These are phyloP conservation scores for Marsdenia floribunda DNA, from an alignment of 257 asterid species.

Conservation along the genomic window DNA sequence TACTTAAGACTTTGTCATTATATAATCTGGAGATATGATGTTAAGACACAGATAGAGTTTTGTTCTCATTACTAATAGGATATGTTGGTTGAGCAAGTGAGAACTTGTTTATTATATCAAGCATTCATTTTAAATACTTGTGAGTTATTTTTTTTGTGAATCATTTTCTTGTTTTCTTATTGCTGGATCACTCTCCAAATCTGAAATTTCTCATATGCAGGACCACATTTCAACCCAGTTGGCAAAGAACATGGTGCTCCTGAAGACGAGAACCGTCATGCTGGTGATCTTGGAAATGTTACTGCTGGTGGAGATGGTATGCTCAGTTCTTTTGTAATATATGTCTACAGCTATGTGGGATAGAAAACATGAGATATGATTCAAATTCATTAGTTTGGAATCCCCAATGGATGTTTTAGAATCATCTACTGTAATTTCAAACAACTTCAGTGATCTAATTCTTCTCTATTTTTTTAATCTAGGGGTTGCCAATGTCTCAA, in stretches of 20 bases:
- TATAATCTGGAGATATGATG: not conserved
- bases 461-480: conserved; percentile 14
- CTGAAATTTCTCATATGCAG: conserved; percentile 24
- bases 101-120: not conserved
- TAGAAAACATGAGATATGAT: not conserved
- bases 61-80: not conserved
- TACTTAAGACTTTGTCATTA: not conserved
- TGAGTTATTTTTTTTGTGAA: not conserved
- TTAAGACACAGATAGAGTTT: not conserved
- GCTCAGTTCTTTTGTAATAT: not conserved
- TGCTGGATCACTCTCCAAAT: not conserved
- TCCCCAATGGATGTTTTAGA: not conserved
- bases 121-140: not conserved
- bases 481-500: conserved; percentile 61
- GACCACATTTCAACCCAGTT: conserved; percentile 89
- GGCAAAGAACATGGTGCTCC: conserved; percentile 91
- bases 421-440: not conserved
- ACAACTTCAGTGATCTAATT: not conserved
- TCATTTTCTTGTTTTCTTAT: not conserved
- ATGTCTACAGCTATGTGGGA: not conserved
- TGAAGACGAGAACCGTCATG: conserved; percentile 81
- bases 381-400: not conserved
- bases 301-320: conserved; percentile 80
- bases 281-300: conserved; percentile 97
- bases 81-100: not conserved